These are phyloP conservation scores for Clavariopsis aquatica DNA, from an alignment of 495 filamentous ascomycete genomes.

Conservation along the genomic window DNA sequence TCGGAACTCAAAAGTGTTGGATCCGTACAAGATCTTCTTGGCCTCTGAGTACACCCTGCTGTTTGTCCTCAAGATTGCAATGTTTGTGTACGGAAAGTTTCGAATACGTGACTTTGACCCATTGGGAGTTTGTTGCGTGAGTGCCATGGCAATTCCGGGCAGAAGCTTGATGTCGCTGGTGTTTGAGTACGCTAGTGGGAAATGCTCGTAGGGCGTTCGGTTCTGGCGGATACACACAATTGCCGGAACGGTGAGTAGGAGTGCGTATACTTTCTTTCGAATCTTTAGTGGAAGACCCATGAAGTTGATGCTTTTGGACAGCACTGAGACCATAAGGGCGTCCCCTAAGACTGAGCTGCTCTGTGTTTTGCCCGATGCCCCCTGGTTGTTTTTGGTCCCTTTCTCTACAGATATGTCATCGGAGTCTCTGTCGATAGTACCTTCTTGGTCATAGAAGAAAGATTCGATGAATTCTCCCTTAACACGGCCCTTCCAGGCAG, in stretches of 20 bases:
- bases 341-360: not conserved
- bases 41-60: conserved; percentile 19
- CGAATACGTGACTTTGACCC: conserved; percentile 1
- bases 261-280: conserved; percentile 11
- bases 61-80: conserved; percentile 4
- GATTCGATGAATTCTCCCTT: no score
- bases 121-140: not conserved
- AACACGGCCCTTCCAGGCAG: no score
- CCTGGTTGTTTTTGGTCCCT: no score
- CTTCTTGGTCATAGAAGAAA: no score
- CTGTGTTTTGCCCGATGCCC: not conserved
- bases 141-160: conserved; percentile 17
- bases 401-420: no score
- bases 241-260: conserved; percentile 16
- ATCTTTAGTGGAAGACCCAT: conserved; percentile 17
- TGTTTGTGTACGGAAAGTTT: conserved; percentile 5
- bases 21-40: conserved; percentile 14
- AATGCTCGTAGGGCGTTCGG: conserved; percentile 1
- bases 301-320: not conserved
- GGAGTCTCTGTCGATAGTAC: no score
- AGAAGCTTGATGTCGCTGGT: not conserved
- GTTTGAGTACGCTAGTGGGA: not conserved
- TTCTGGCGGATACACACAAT: conserved; percentile 21
- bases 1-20: conserved; percentile 19
- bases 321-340: not conserved